Base-by-base conservation (phyloP, 495 filamentous ascomycete species). In the Penicillium pancosmium region DNA sequence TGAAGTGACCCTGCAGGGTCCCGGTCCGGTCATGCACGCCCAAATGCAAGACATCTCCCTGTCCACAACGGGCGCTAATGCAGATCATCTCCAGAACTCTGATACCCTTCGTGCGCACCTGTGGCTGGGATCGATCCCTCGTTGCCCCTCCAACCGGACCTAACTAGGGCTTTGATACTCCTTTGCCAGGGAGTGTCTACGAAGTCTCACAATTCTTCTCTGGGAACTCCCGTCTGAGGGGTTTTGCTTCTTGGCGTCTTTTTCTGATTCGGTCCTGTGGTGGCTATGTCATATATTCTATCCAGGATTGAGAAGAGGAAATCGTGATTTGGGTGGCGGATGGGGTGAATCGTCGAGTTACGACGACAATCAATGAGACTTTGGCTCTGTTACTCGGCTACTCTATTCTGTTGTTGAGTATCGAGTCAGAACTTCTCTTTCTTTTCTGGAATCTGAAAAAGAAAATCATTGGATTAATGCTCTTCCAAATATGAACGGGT, bases 1-100 rank as follows among this genome's bases (percentile, higher is more conserved):
- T 16, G n/a, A 44, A 5, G 46, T 18, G 9, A 19, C 19, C 52
- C 54, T 61, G 58, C 51, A 57, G 51, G 27, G 36, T 13, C 38
- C 57, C 23, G 23, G 54, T 55, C 57, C 23, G 23, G 52, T 55
- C 38, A 54, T 61, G 58, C 35, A 40, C 31, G 36, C 34, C n/a
- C 18, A 47, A 31, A 62, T 64, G 64, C 64, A 67, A 67, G 64
- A 67, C 64, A 67, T 61, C 50, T 50, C 56, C 59, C 44, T 58
- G 41, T 46, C 40, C 55, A 48, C 61, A 63, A 40, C 56, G 58
- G 55, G 51, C 57, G 35, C 55, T 54, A 57, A 54, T 41, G 61
- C 55, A 43, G 61, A 57, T 58, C 56, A n/a, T 63, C 51, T 43
- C 50, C 50, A 15, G 56, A 54, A 36, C 10, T 27, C 27, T 19